Evolutionary conservation across 768 basidiomycete genomes (phyloP).

Genomic region (Lepiota subincarnata): DNA sequence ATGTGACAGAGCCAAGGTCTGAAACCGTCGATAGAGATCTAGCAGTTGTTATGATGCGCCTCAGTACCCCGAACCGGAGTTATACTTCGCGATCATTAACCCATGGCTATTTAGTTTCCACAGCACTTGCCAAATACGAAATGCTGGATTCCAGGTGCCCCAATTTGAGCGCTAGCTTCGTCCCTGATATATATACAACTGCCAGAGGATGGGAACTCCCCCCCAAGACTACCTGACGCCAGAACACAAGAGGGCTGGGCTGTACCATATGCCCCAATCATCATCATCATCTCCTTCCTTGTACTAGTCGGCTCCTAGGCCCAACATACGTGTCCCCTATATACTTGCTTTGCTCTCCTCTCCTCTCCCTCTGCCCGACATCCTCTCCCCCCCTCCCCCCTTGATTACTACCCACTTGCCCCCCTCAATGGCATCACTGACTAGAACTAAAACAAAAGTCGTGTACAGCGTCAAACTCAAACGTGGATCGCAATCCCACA

Average conservation of each 20-base stretch:
- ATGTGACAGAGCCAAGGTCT: too few species aligned
- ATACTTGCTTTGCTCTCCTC: too few species aligned
- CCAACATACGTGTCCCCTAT: constrained; percentile 7
- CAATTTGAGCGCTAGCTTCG: background rate
- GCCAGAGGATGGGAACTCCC: background rate
- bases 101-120: constrained; percentile 7
- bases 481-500: background rate
- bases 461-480: constrained; percentile 8
- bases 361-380: background rate
- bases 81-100: constrained; percentile 4
- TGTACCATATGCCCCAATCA: constrained; percentile 4
- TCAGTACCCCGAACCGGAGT: constrained; percentile 8
- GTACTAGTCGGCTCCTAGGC: background rate
- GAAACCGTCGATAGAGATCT: constrained; percentile 1
- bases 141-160: background rate
- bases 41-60: background rate
- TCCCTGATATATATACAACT: constrained; percentile 7
- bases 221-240: background rate
- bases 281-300: background rate
- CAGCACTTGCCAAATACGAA: constrained; percentile 7
- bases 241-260: background rate
- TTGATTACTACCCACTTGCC: background rate
- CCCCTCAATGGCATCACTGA: constrained; percentile 3
- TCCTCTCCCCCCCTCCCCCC: background rate
- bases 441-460: constrained; percentile 2